These are phyloP conservation scores for Termitomyces sp. DNA, from an alignment of 1,284 basidiomycete species.

Conservation along the genomic window DNA sequence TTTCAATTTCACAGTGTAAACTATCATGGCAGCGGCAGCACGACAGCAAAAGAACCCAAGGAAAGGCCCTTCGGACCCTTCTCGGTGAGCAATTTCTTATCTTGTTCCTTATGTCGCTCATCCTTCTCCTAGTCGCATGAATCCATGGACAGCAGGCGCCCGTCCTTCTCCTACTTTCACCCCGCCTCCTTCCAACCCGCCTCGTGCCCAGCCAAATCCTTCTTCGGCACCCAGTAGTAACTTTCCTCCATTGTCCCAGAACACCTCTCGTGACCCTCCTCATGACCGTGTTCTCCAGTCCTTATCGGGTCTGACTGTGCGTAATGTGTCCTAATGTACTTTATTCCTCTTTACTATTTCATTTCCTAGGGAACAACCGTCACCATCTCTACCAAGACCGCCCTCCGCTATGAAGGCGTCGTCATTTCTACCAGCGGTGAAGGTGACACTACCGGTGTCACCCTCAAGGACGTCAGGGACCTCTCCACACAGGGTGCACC, in stretches of 20 bases:
- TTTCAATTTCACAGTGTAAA: too few species aligned
- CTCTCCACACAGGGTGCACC: conserved; percentile 56
- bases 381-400: conserved; percentile 63
- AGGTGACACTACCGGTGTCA: conserved; percentile 65
- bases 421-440: conserved; percentile 57
- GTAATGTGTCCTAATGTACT: conserved; percentile 26
- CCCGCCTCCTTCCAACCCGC: conserved; percentile 45
- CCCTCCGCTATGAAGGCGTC: conserved; percentile 66
- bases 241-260: conserved; percentile 50
- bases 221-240: conserved; percentile 33
- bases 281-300: conserved; percentile 56
- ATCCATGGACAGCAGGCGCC: conserved; percentile 54
- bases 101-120: conserved; percentile 12
- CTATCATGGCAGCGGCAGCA: conserved; percentile 61
- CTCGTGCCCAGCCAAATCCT: conserved; percentile 43
- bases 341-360: conserved; percentile 6
- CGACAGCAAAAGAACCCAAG: conserved; percentile 38
- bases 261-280: conserved; percentile 41
- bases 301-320: conserved; percentile 60
- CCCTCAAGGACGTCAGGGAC: conserved; percentile 72
- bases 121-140: conserved; percentile 39
- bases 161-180: conserved; percentile 66
- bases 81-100: conserved; percentile 40
- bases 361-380: conserved; percentile 63
- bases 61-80: conserved; percentile 52